phyloP scores from a whole-genome alignment of 805 yeast species.

The Kazachstania viticola region DNA sequence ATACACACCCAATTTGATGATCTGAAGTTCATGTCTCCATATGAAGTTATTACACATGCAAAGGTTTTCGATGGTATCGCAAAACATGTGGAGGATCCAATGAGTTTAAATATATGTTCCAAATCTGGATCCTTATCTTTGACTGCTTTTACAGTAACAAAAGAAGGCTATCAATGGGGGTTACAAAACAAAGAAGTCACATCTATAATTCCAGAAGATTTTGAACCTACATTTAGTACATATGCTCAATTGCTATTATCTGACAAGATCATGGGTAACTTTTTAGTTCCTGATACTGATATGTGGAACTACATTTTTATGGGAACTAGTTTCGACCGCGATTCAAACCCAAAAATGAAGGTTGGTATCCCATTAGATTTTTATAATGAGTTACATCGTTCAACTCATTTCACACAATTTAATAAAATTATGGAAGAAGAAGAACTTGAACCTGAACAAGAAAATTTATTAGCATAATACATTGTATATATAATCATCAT shows the following conservation, averaged over 20 bases:
- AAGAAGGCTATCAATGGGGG: slow-evolving; percentile 77
- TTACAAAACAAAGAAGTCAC: slow-evolving; percentile 41
- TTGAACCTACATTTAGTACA: slow-evolving; percentile 44
- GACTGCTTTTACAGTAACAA: slow-evolving; percentile 47
- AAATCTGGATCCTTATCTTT: slow-evolving; percentile 79
- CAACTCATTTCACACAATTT: slow-evolving; percentile 73
- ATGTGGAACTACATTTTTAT: slow-evolving; percentile 88
- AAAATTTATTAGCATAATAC: slow-evolving; percentile 44
- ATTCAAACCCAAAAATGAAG: slow-evolving; percentile 50
- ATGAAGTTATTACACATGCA: slow-evolving; percentile 54
- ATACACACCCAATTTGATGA: slow-evolving; percentile 80
- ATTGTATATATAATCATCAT: slow-evolving; percentile 4
- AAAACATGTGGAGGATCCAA: slow-evolving; percentile 32
- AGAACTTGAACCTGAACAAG: slow-evolving; percentile 54
- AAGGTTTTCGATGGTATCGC: slow-evolving; percentile 29
- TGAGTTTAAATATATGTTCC: slow-evolving; percentile 56
- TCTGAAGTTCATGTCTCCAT: slow-evolving; percentile 47
- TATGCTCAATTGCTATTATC: slow-evolving; percentile 63
- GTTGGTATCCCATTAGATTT: slow-evolving; percentile 71
- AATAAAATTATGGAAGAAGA: slow-evolving; percentile 46
- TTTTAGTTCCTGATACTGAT: slow-evolving; percentile 72
- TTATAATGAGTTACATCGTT: slow-evolving; percentile 80
- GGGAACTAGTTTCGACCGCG: slow-evolving; percentile 70
- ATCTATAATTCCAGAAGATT: slow-evolving; percentile 55
- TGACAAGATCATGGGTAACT: slow-evolving; percentile 67